Evolutionary conservation across 2,329 filamentous ascomycete species (phyloP).

Genomic region (Sporothrix globosa): DNA sequence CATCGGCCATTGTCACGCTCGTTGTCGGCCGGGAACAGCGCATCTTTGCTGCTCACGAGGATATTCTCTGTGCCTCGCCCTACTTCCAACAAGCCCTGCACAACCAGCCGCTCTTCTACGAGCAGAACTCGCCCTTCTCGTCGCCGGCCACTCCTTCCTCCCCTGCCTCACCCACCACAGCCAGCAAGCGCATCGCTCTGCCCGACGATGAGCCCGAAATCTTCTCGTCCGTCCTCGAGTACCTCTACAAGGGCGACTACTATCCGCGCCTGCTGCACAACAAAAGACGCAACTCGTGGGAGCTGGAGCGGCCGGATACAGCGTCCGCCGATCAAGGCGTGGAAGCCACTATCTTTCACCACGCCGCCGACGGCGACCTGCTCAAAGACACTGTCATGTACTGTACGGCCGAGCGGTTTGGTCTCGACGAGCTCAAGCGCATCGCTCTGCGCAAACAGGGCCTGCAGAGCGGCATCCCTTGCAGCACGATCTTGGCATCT

Average conservation of each 20-base stretch:
- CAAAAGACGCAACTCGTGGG: conserved; percentile 78
- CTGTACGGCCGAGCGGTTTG: conserved; percentile 83
- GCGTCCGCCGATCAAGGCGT: conserved; percentile 49
- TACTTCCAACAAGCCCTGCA: conserved; percentile 72
- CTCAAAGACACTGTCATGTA: conserved; percentile 91
- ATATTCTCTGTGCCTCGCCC: conserved; percentile 75
- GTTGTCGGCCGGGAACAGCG: conserved; percentile 79
- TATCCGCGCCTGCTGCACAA: conserved; percentile 81
- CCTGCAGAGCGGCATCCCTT: conserved; percentile 80
- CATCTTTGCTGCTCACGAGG: conserved; percentile 89
- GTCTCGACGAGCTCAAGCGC: conserved; percentile 80
- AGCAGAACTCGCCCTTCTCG: conserved; percentile 25
- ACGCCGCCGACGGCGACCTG: conserved; percentile 66
- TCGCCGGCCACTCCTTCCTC: conserved; percentile 39
- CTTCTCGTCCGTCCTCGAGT: conserved; percentile 88
- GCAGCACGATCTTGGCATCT: conserved; percentile 80
- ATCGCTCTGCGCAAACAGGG: conserved; percentile 87
- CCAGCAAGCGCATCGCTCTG: conserved; percentile 71
- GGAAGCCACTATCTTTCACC: conserved; percentile 71
- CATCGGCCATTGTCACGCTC: conserved; percentile 75
- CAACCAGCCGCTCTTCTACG: conserved; percentile 58
- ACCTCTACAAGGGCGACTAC: conserved; percentile 93
- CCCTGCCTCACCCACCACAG: background rate
- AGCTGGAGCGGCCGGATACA: conserved; percentile 66
- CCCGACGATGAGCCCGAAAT: conserved; percentile 87